Evolutionary conservation across 371 early-diverging fungal genomes (phyloP), one percentile per base, ranked within the genome.

Genomic region (Mortierella sp.): DNA sequence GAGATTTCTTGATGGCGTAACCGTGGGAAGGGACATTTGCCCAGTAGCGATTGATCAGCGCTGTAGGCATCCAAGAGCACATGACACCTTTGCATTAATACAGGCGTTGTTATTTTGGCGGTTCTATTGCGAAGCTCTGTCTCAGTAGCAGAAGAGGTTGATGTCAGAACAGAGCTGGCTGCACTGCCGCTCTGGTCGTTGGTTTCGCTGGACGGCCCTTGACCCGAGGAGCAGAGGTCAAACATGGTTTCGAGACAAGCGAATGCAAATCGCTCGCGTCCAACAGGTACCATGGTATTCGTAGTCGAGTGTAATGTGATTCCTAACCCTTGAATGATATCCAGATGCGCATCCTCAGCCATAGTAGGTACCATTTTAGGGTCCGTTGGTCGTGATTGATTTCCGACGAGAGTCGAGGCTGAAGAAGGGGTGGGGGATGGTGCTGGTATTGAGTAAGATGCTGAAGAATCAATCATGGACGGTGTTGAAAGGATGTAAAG

Each of bases 1-100:
- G 90, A 74, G 58, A 95, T 88, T 67, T 96, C 95, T 69, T 92
- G 93, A 61, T 92, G 90, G 24, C 95, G 91, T 21, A 94, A 90
- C 89, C 92, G 89, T 69, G 97, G 94, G 83, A 96, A 87, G 8
- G 96, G 96, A 57, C 92, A 88, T 43, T 89, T 87, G 21, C 96
- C 96, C 58, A 93, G 84, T 41, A 93, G 76, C 33, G 90, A 90
- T 69, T 89, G 90, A 83, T 96, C 96, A n/a, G 86, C 86, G 28
- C 87, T 88, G 83, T 94, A 96, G 24, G 87, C 84, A 40, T 88
- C 85, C 22, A 97, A 74, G 10, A 95, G 89, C 0, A 85, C 85
- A 40, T 88, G 86, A 70, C 94, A 92, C 65, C 93, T 89, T 33
- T 91, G 88, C 60, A 96, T 83, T 68, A 97, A 82, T 21, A 93